These are phyloP conservation scores for Apophysomyces elegans DNA, from an alignment of 371 early-diverging fungal genomes.

Conservation along the genomic window DNA sequence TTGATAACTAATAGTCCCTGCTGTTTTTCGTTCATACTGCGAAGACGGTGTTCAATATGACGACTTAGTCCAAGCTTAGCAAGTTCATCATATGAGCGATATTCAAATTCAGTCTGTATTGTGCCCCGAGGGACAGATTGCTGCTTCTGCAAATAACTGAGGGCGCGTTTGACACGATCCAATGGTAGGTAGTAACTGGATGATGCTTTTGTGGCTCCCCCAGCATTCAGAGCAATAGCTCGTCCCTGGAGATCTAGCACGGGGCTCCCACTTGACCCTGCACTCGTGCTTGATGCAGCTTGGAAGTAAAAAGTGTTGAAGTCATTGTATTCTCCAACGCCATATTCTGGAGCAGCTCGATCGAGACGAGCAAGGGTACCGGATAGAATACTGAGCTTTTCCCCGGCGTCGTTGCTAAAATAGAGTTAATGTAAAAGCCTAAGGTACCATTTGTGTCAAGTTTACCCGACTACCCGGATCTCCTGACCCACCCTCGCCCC, in stretches of 20 bases:
- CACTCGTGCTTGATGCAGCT: constrained; percentile 70
- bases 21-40: constrained; percentile 59
- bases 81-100: constrained; percentile 63
- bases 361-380: constrained; percentile 83
- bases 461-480: constrained; percentile 78
- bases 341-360: constrained; percentile 50
- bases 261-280: constrained; percentile 73
- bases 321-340: constrained; percentile 69
- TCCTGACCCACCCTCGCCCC: constrained; percentile 82
- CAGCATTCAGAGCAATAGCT: constrained; percentile 73
- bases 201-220: constrained; percentile 60
- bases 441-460: background rate
- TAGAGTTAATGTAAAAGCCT: background rate
- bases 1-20: constrained; percentile 77
- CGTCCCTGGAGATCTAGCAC: constrained; percentile 72
- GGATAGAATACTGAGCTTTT: constrained; percentile 79
- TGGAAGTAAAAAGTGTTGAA: constrained; percentile 75
- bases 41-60: constrained; percentile 63
- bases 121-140: constrained; percentile 76
- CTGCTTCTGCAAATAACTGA: constrained; percentile 59
- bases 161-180: constrained; percentile 71
- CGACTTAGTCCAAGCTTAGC: constrained; percentile 60
- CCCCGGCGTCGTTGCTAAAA: constrained; percentile 76
- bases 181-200: constrained; percentile 70
- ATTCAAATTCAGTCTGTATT: constrained; percentile 72